Percentiles rank a stretch among this genome's conserved stretches.
Evolutionary conservation across 140 eudicot species (phyloP).

Genomic region (Stevia rebaudiana): DNA sequence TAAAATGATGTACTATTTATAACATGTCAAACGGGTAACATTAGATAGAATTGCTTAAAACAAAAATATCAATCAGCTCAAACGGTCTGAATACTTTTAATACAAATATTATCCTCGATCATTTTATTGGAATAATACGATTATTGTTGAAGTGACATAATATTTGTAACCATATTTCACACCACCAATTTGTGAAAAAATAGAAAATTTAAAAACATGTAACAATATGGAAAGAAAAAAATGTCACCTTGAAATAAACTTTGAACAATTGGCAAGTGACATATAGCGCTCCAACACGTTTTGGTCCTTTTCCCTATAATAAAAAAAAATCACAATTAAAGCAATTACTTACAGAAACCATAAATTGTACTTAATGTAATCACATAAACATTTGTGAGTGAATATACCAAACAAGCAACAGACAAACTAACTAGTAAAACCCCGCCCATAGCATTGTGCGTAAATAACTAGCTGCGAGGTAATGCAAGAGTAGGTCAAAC

Average conservation of each 20-base stretch:
- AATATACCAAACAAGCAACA: no score
- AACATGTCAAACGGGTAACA: not conserved
- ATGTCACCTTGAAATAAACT: constrained; percentile 76
- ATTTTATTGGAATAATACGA: not conserved
- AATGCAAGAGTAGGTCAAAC: not conserved
- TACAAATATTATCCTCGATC: not conserved
- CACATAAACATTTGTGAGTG: not conserved
- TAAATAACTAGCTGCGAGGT: not conserved
- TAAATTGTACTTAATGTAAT: not conserved
- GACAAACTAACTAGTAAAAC: no score
- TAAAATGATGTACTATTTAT: not conserved
- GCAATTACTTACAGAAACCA: not conserved
- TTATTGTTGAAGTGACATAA: not conserved
- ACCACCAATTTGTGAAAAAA: not conserved
- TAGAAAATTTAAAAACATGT: not conserved
- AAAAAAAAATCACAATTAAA: not conserved
- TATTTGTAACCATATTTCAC: not conserved
- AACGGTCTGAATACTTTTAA: not conserved
- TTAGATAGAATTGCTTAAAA: not conserved
- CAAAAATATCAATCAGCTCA: not conserved
- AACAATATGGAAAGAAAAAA: not conserved
- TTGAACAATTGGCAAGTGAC: constrained; percentile 96
- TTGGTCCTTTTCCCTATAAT: constrained; percentile 81
- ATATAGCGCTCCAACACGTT: constrained; percentile 94
- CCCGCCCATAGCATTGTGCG: not conserved